Evolutionary conservation across 441 rosid species (phyloP).

Genomic region (Syzygium syzygioides): DNA sequence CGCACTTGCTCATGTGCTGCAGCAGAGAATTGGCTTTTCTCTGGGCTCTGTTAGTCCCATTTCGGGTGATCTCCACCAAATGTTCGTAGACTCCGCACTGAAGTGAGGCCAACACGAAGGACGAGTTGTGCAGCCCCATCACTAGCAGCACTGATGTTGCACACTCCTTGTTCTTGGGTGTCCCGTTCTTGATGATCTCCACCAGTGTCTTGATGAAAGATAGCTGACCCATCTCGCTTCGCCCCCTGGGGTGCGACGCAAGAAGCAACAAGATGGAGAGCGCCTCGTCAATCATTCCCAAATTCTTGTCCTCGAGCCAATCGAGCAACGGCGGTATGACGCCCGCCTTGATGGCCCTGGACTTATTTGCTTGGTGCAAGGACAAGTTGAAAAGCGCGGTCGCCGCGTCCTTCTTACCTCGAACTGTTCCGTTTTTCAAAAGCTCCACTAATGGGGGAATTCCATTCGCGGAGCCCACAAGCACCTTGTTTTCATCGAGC

Average conservation of each 20-base stretch:
- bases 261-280: constrained; percentile 49
- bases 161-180: constrained; percentile 63
- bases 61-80: constrained; percentile 31
- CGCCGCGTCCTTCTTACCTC: constrained; percentile 65
- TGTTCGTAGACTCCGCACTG: constrained; percentile 53
- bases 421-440: constrained; percentile 32
- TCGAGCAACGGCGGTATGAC: constrained; percentile 37
- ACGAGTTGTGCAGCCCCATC: constrained; percentile 41
- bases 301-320: constrained; percentile 30
- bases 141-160: constrained; percentile 45
- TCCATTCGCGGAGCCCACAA: constrained; percentile 35
- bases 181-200: constrained; percentile 39
- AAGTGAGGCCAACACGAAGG: constrained; percentile 38
- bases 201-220: constrained; percentile 37
- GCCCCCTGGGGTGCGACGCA: constrained; percentile 35
- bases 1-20: constrained; percentile 54
- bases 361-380: constrained; percentile 43
- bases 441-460: constrained; percentile 51
- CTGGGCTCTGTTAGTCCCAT: constrained; percentile 53
- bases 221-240: constrained; percentile 28
- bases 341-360: constrained; percentile 45
- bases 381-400: constrained; percentile 56
- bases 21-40: constrained; percentile 54
- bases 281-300: constrained; percentile 61
- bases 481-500: constrained; percentile 54